Evolutionary conservation across 139 green algal species (phyloP), one percentile per base, ranked within the genome.

Genomic region (Ettlia oleoabundans): DNA sequence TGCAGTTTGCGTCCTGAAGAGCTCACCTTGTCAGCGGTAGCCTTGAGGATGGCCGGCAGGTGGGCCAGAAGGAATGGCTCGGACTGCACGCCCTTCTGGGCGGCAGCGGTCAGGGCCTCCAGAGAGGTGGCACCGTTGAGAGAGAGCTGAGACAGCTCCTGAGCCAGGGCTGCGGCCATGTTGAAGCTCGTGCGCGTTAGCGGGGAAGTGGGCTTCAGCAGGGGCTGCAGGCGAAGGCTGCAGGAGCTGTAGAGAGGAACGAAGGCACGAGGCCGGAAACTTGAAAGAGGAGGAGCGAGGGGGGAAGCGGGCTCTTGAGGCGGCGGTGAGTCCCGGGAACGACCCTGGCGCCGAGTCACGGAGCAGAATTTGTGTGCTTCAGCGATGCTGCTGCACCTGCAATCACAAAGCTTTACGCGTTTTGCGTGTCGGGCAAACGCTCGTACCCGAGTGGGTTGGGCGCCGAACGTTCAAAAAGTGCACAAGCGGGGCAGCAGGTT

Each of bases 61-160:
- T 92, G 73, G 33, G 87, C 82, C 32, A 94, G 86, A 22, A 95
- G 78, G 78, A 92, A 94, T 38, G 92, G 91, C 91, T 96, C 94
- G 21, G 85, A 86, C 2, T 61, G 58, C 76, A 30, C 41, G 38
- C 52, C 42, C 63, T 75, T 64, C 28, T 26, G 24, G 33, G 76
- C 62, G 15, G 64, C 47, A 65, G 76, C 76, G 43, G 76, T 82
- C 76, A 82, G 76, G 33, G 76, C 30, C 63, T 76, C 63, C 63
- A 75, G 63, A 24, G 30, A 40, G 63, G 38, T 30, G 15, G 38
- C 9, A 58, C 40, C 75, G 40, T 28, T 53, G 28, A 71, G 32
- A 40, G 75, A 58, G 75, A 81, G 75, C 75, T 81, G 66, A 55
- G 58, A 71, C 38, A 81, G 75, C 58, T 81, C 75, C 58, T 81